Percentiles rank a stretch among this genome's conserved stretches.
These are phyloP conservation scores for Nemophila menziesii DNA, from an alignment of 257 asterid species.

Conservation along the genomic window DNA sequence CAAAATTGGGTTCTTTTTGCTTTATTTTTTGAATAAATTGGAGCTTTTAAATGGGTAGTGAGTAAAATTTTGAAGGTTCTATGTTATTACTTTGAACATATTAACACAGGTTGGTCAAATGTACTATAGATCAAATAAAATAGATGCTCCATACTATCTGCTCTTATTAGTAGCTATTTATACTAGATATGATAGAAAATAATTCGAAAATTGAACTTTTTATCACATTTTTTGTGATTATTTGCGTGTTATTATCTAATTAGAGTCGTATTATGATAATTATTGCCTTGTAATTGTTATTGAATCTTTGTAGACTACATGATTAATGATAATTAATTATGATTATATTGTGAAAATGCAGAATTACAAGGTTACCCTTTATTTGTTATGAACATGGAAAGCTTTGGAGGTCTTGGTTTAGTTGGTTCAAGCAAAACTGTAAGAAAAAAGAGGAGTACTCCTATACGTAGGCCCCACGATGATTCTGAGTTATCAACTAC, in stretches of 20 bases:
- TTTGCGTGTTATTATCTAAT: neutral
- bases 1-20: neutral
- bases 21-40: neutral
- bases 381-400: conserved; percentile 31
- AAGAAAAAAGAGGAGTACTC: conserved; percentile 49
- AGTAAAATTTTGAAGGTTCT: too few species aligned
- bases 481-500: conserved; percentile 47
- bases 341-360: neutral
- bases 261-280: neutral
- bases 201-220: neutral
- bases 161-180: too few species aligned
- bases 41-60: neutral
- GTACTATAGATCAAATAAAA: too few species aligned
- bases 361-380: neutral
- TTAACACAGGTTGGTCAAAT: too few species aligned
- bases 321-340: too few species aligned
- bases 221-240: neutral
- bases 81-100: too few species aligned
- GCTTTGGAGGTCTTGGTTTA: conserved; percentile 21
- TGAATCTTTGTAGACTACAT: neutral
- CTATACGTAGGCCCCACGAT: conserved; percentile 37
- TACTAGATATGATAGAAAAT: too few species aligned
- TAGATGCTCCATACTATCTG: too few species aligned
- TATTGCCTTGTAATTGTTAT: too few species aligned
- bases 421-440: conserved; percentile 19